Conservation (phyloP, 2,329 filamentous ascomycete genomes). For the Colletotrichum musicola region DNA sequence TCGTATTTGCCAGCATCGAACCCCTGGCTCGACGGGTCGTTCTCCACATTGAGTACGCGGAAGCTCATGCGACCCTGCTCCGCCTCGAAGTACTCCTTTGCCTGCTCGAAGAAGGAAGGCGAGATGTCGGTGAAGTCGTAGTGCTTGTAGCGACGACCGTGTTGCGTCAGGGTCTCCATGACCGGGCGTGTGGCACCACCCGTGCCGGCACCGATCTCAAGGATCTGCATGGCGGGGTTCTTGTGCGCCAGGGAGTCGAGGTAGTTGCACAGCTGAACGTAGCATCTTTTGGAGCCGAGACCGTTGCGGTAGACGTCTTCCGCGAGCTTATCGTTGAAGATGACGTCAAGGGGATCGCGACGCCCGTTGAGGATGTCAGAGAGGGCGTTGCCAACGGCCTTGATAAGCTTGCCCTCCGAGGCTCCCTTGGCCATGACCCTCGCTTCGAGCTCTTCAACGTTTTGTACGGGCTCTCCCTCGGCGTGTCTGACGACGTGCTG, state of each 20-base stretch:
- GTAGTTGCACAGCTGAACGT: slow-evolving; percentile 41
- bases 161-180: slow-evolving; percentile 40
- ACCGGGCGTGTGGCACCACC: slow-evolving; percentile 47
- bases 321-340: slow-evolving; percentile 45
- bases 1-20: slow-evolving; percentile 45
- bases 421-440: slow-evolving; percentile 31
- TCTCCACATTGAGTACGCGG: slow-evolving; percentile 51
- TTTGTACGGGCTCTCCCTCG: not conserved
- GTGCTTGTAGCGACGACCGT: slow-evolving; percentile 27
- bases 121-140: slow-evolving; percentile 58
- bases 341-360: slow-evolving; percentile 46
- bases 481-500: slow-evolving; percentile 20
- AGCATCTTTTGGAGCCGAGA: slow-evolving; percentile 40
- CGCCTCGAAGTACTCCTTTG: slow-evolving; percentile 43
- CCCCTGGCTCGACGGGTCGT: slow-evolving; percentile 45
- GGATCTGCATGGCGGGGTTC: slow-evolving; percentile 48
- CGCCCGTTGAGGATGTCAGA: slow-evolving; percentile 43
- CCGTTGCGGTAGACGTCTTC: slow-evolving; percentile 43
- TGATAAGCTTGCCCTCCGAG: slow-evolving; percentile 41
- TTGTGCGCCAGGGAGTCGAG: slow-evolving; percentile 45
- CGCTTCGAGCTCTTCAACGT: slow-evolving; percentile 31
- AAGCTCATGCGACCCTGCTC: slow-evolving; percentile 46
- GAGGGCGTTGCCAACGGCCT: slow-evolving; percentile 42
- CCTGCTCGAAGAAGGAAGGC: slow-evolving; percentile 51
- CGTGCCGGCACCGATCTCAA: slow-evolving; percentile 54